Evolutionary conservation across 1,284 basidiomycete genomes (phyloP).

Genomic region (Cutaneotrichosporon sp.): DNA sequence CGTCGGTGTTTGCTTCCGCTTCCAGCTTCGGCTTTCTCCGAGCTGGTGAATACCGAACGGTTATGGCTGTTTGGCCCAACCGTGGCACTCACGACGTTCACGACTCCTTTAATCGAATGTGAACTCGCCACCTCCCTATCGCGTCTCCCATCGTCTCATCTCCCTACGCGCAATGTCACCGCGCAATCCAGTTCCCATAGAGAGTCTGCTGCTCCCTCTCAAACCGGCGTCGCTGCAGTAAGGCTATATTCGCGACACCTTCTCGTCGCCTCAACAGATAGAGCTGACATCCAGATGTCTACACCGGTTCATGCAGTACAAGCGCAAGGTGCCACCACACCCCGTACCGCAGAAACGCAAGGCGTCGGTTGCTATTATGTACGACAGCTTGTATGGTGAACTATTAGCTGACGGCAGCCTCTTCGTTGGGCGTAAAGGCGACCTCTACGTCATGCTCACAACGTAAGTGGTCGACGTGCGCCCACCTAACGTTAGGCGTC

Average conservation of each 20-base stretch:
- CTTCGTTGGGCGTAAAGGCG: slow-evolving; percentile 72
- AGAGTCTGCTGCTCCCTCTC: slow-evolving; percentile 37
- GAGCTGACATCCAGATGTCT: slow-evolving; percentile 32
- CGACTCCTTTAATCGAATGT: neutral
- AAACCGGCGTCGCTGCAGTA: slow-evolving; percentile 42
- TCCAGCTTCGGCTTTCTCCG: too few relatives aligned
- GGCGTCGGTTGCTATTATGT: slow-evolving; percentile 44
- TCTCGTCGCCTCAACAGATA: too few relatives aligned
- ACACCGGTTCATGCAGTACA: slow-evolving; percentile 33
- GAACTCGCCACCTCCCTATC: neutral
- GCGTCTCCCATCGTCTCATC: too few relatives aligned
- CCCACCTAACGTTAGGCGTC: slow-evolving; percentile 47
- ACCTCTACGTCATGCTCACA: slow-evolving; percentile 68
- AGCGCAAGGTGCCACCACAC: slow-evolving; percentile 13
- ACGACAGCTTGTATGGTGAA: neutral
- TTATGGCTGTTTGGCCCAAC: neutral
- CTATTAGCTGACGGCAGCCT: slow-evolving; percentile 41
- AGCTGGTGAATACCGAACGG: too few relatives aligned
- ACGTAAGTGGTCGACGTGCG: slow-evolving; percentile 21
- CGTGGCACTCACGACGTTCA: neutral
- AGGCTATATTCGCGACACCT: slow-evolving; percentile 1
- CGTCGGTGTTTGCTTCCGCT: too few relatives aligned
- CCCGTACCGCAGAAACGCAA: slow-evolving; percentile 30
- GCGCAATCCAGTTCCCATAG: slow-evolving; percentile 28
- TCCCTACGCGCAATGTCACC: slow-evolving; percentile 8